Evolutionary conservation across 2,329 filamentous ascomycete species (phyloP), one percentile per base, ranked within the genome.

Genomic region (Fusarium robinianum): DNA sequence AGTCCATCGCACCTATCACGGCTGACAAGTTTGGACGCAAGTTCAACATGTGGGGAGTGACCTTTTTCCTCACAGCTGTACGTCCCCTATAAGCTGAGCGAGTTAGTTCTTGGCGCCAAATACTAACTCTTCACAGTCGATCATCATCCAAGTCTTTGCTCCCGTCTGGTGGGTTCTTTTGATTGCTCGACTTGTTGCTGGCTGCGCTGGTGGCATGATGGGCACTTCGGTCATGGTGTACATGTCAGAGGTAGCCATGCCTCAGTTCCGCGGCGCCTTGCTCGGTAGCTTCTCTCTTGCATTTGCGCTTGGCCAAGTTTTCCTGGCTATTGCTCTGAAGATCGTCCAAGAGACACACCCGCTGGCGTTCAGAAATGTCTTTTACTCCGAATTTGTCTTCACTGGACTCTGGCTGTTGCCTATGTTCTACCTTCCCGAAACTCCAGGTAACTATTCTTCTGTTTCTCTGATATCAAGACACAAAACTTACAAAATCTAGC

Each of bases 181-280:
- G n/a, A 51, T 44, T 14, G 46, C 46, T 9, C 41, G 46, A 5
- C 40, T 51, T 3, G 32, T 51, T 2, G 40, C 40, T 12, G 39
- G 45, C 7, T 44, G 39, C 7, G 44, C 45, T 5, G 40, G 39
- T 11, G 49, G 49, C 6, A 49, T 51, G 49, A 30, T 51, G 27
- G 36, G 26, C 5, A 51, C 46, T 5, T 49, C 41, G 3, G 32
- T 48, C 12, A 51, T 51, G 45, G 45, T 49, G 8, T 51, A 51
- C 40, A 51, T 51, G 45, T 51, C 48, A 5, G 48, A 51, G 15
- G 39, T 47, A 9, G 44, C 44, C 8, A 42, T 47, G 38, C 38
- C 44, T 1, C 44, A 47, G 22, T 47, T 47, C 8, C 44, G 44
- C 5, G 44, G 44, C 8, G 38, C 44, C 5, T 14, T 47, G 8